A percentile compares a stretch with the other conserved stretches of the same genome.
Conservation (phyloP, 495 filamentous ascomycete genomes). For the Penicillium egyptiacum region DNA sequence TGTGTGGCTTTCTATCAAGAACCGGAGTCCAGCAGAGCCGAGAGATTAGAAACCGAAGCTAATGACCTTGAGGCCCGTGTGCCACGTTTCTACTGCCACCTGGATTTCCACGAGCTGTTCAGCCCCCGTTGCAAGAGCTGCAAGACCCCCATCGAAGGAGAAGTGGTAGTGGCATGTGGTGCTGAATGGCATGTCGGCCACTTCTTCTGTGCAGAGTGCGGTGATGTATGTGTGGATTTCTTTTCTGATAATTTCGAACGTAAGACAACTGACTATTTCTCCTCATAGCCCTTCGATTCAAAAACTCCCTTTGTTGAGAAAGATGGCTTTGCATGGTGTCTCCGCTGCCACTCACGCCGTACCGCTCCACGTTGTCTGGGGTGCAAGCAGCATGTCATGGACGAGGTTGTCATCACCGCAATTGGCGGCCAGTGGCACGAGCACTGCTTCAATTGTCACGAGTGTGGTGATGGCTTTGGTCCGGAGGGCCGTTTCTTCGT, state of each 20-base stretch:
- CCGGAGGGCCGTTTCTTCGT: constrained; percentile 65
- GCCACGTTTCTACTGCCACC: constrained; percentile 90
- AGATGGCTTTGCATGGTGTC: constrained; percentile 98
- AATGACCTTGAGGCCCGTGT: constrained; percentile 58
- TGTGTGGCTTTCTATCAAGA: constrained; percentile 96
- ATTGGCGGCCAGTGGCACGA: constrained; percentile 94
- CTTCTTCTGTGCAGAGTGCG: constrained; percentile 99
- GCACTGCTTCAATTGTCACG: constrained; percentile 82
- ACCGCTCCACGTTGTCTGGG: constrained; percentile 84
- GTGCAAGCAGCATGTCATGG: constrained; percentile 80
- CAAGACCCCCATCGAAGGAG: constrained; percentile 96
- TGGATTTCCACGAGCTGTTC: constrained; percentile 95
- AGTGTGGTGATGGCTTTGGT: constrained; percentile 60
- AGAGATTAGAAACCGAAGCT: constrained; percentile 60
- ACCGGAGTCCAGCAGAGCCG: constrained; percentile 65
- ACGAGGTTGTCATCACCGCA: constrained; percentile 81
- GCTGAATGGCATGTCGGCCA: constrained; percentile 96
- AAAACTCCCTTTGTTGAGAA: constrained; percentile 92
- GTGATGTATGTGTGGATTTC: constrained; percentile 59
- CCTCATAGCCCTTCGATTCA: constrained; percentile 66
- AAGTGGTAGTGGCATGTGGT: constrained; percentile 89
- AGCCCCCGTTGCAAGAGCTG: constrained; percentile 93
- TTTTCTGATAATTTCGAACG: not conserved
- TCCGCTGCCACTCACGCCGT: constrained; percentile 86
- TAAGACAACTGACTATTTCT: not conserved